Conservation (phyloP, 2,329 filamentous ascomycete species). For the Fusarium goolgardi region DNA sequence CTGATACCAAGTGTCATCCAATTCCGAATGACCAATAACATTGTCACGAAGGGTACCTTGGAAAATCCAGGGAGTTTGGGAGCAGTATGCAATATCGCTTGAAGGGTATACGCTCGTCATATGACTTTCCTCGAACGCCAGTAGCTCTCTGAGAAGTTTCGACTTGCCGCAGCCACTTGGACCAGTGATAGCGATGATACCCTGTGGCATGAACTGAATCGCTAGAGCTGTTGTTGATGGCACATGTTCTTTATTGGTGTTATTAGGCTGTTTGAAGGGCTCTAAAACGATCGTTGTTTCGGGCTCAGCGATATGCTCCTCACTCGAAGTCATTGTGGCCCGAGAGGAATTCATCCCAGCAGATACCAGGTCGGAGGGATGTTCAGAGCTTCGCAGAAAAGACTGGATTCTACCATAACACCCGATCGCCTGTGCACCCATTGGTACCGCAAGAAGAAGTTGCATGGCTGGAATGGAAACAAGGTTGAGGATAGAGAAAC, state of each 20-base stretch:
- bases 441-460: constrained; percentile 1
- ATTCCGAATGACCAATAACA: neutral
- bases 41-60: constrained; percentile 2
- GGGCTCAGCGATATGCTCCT: neutral
- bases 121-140: neutral
- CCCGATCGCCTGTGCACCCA: constrained; percentile 6
- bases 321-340: too few relatives aligned
- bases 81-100: neutral
- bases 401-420: constrained; percentile 1
- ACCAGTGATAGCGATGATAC: neutral
- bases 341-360: too few relatives aligned
- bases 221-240: too few relatives aligned
- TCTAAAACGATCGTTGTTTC: neutral
- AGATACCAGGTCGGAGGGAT: too few relatives aligned
- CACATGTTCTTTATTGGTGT: too few relatives aligned
- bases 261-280: too few relatives aligned
- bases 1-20: neutral
- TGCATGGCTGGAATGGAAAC: neutral
- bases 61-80: constrained; percentile 5
- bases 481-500: constrained; percentile 6
- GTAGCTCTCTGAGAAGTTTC: neutral
- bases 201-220: neutral
- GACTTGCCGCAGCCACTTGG: constrained; percentile 13
- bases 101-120: neutral
- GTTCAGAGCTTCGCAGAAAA: neutral